Base-by-base conservation (phyloP, 441 rosid species). In the Eruca vesicaria region DNA sequence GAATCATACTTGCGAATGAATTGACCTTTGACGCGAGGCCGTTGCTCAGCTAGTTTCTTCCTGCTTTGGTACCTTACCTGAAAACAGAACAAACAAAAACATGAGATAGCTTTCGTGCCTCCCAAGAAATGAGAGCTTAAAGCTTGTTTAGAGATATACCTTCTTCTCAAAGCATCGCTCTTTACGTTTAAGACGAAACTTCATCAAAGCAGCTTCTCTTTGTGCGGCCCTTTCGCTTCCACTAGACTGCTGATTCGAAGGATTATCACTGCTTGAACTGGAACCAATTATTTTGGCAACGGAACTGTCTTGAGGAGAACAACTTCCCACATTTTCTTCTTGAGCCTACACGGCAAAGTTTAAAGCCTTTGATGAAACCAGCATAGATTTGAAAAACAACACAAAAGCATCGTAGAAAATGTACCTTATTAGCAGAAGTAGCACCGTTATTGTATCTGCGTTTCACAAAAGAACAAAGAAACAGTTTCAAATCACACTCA, bases 171-270 rank as follows among this genome's bases (percentile, higher is more conserved):
- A 93, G 79, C 97, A 90, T 84, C 92, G 68, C 58, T 93, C 95
- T 84, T 90, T 93, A 66, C 97, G 89, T 82, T 90, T 90, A 80
- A 83, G 88, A 4, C 89, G 90, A 79, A 93, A 93, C 77, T 90
- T 90, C 63, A 77, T 64, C 69, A 88, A 80, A 45, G 91, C 92
- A 66, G 91, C 91, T 72, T 85, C 89, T 80, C 97, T 84, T 23
- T 76, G 88, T 57, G 88, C 79, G 21, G 65, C 66, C 14, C 87
- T 59, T 66, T 81, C 82, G 28, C 92, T 92, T 68, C 86, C 88
- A 76, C 83, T 84, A 53, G 86, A 87, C 72, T 78, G 86, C 82
- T 77, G 91, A 80, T 78, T 86, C 9, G 68, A 69, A 43, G 84
- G 82, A 50, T 84, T 62, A 43, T 66, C 77, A 61, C 78, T 79